These are phyloP conservation scores for Solanum dulcamara DNA, from an alignment of 257 asterid species.

Conservation along the genomic window DNA sequence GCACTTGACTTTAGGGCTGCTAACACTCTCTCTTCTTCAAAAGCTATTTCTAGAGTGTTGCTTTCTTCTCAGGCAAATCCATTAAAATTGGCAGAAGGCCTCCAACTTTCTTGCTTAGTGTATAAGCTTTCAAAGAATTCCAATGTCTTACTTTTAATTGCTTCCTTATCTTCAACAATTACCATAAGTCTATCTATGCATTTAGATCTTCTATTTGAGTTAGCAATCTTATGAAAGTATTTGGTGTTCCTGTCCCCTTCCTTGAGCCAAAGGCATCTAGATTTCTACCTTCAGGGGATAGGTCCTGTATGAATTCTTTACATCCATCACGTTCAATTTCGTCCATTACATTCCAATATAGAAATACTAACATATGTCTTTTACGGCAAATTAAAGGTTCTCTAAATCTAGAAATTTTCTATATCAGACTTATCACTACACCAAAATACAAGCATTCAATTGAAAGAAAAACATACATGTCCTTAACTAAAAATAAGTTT, in stretches of 20 bases:
- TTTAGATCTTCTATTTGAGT: too few species aligned
- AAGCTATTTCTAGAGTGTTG: background rate
- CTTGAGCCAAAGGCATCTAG: background rate
- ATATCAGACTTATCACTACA: background rate
- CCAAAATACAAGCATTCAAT: background rate
- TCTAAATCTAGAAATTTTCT: background rate
- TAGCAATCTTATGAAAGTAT: background rate
- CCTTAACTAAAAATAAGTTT: background rate
- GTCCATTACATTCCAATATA: background rate
- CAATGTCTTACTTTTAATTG: background rate
- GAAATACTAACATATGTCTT: background rate
- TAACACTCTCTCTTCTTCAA: background rate
- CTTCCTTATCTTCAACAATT: background rate
- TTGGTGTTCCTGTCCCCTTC: background rate
- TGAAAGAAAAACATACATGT: background rate
- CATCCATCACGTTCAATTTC: background rate
- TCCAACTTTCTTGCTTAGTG: background rate
- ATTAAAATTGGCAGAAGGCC: background rate
- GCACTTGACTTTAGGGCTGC: background rate
- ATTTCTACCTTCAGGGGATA: background rate
- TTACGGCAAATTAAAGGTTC: background rate
- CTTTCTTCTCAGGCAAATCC: background rate
- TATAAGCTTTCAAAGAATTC: background rate
- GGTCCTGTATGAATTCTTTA: background rate
- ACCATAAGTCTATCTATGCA: background rate